These are phyloP conservation scores for Blastobotrys proliferans DNA, from an alignment of 1,139 yeast species.

Conservation along the genomic window DNA sequence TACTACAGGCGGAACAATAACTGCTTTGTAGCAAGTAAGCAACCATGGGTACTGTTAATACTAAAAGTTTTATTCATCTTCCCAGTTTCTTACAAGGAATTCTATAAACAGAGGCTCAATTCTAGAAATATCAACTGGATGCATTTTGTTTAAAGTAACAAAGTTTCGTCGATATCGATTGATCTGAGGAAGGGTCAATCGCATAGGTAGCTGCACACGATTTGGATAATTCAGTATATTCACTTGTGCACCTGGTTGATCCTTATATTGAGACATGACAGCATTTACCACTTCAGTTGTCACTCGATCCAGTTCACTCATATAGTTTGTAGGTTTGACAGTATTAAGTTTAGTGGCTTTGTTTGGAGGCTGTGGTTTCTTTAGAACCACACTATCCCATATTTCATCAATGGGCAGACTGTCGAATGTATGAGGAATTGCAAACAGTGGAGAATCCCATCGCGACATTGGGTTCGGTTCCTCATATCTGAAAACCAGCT, in stretches of 20 bases:
- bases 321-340: conserved; percentile 72
- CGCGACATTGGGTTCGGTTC: conserved; percentile 84
- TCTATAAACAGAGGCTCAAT: conserved; percentile 71
- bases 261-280: conserved; percentile 57
- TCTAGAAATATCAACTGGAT: conserved; percentile 61
- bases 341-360: conserved; percentile 49
- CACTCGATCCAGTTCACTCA: conserved; percentile 71
- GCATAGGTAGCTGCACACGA: conserved; percentile 60
- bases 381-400: conserved; percentile 65
- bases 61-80: conserved; percentile 14
- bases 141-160: conserved; percentile 70
- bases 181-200: conserved; percentile 68
- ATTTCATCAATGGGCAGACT: conserved; percentile 61
- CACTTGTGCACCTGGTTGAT: conserved; percentile 49
- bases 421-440: conserved; percentile 53
- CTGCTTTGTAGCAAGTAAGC: no score
- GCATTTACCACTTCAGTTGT: conserved; percentile 62
- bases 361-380: conserved; percentile 48
- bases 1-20: no score
- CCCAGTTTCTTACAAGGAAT: conserved; percentile 53
- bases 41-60: no score
- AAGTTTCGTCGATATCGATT: conserved; percentile 83
- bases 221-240: conserved; percentile 38
- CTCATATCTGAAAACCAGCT: conserved; percentile 79
- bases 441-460: conserved; percentile 93